Conservation (phyloP, 768 basidiomycete genomes). For the Lentinus tigrinus region DNA sequence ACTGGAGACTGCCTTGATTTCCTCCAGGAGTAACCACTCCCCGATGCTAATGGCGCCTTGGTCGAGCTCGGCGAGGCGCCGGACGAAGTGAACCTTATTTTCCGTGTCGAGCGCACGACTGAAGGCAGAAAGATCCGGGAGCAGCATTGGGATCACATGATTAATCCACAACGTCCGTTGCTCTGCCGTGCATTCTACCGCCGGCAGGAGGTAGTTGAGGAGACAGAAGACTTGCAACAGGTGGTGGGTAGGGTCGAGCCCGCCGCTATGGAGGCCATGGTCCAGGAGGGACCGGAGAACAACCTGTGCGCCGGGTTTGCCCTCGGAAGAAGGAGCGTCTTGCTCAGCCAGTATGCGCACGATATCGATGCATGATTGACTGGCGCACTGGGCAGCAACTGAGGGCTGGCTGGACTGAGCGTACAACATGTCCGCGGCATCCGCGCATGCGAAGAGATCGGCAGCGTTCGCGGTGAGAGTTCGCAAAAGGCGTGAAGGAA, state of each 20-base stretch:
- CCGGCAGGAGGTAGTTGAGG: constrained; percentile 57
- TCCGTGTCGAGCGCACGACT: constrained; percentile 56
- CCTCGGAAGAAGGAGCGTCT: constrained; percentile 32
- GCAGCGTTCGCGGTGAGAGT: constrained; percentile 42
- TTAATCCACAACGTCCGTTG: constrained; percentile 48
- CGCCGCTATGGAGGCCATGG: constrained; percentile 37
- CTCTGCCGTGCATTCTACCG: constrained; percentile 27
- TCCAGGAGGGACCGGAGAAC: constrained; percentile 59
- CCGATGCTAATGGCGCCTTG: constrained; percentile 53
- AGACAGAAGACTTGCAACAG: constrained; percentile 55
- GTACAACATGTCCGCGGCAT: constrained; percentile 41
- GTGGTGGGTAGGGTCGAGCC: constrained; percentile 57
- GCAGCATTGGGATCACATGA: constrained; percentile 53
- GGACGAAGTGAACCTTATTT: constrained; percentile 50
- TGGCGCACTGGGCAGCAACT: constrained; percentile 42
- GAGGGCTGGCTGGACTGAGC: constrained; percentile 39
- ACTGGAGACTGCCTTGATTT: constrained; percentile 50
- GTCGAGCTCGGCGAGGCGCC: constrained; percentile 58
- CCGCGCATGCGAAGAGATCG: constrained; percentile 57
- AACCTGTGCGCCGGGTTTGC: constrained; percentile 44
- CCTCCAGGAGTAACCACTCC: constrained; percentile 70
- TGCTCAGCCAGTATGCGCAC: constrained; percentile 42
- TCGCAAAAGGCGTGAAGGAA: constrained; percentile 51
- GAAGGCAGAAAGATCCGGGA: constrained; percentile 55
- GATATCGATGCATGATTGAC: constrained; percentile 52